Evolutionary conservation across 257 asterid species (phyloP).

Genomic region (Datura wrightii): DNA sequence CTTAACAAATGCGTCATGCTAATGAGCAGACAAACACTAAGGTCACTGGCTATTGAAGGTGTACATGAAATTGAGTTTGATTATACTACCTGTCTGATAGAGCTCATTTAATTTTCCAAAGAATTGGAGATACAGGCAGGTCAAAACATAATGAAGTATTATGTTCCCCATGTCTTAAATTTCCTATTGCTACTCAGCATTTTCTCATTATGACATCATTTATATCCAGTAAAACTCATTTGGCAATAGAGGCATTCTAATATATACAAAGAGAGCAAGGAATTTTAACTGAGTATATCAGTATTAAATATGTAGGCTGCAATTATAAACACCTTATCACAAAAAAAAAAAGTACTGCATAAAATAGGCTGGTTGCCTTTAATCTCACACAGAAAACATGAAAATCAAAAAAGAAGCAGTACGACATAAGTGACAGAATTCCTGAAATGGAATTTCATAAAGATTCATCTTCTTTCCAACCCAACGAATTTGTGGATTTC

Average conservation of each 20-base stretch:
- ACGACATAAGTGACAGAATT: neutral
- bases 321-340: neutral
- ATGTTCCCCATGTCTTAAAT: neutral
- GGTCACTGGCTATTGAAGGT: neutral
- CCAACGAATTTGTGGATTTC: neutral
- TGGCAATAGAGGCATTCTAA: slow-evolving; percentile 3
- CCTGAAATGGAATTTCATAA: neutral
- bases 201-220: slow-evolving; percentile 17
- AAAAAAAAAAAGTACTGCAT: neutral
- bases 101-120: slow-evolving; percentile 22
- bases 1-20: neutral
- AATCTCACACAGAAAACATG: slow-evolving; percentile 13
- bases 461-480: neutral
- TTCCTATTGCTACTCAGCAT: slow-evolving; percentile 7
- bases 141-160: neutral
- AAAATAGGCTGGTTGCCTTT: neutral
- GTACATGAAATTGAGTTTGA: neutral
- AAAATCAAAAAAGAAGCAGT: neutral
- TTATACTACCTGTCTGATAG: neutral
- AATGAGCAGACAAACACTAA: neutral
- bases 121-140: neutral
- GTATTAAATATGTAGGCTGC: slow-evolving; percentile 7
- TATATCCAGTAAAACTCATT: neutral
- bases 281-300: neutral
- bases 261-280: neutral